Evolutionary conservation across 768 basidiomycete genomes (phyloP).

Genomic region (Gymnopilus dilepis): DNA sequence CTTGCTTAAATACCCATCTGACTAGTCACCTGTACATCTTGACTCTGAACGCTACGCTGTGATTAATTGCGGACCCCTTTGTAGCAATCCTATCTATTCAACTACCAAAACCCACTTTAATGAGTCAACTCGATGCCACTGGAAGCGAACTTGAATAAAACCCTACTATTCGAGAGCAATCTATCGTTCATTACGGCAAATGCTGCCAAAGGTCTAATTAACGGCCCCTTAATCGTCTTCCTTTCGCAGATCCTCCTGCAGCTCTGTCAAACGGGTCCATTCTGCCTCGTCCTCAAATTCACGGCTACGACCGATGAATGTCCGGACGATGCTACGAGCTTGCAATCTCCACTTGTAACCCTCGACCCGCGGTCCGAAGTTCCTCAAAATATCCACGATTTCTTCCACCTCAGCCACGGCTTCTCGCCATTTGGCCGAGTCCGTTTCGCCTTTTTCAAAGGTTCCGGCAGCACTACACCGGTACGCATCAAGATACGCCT

Average conservation of each 20-base stretch:
- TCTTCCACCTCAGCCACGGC: slow-evolving; percentile 84
- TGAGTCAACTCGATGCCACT: no score
- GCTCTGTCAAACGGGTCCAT: slow-evolving; percentile 69
- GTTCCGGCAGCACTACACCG: slow-evolving; percentile 66
- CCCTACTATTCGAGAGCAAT: neutral
- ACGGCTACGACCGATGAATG: slow-evolving; percentile 85
- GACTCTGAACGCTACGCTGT: neutral
- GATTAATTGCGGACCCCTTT: neutral
- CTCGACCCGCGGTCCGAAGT: slow-evolving; percentile 76
- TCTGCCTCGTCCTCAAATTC: slow-evolving; percentile 91
- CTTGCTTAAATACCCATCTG: neutral
- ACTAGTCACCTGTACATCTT: neutral
- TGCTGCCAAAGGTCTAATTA: slow-evolving; percentile 1
- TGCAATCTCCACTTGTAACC: slow-evolving; percentile 81
- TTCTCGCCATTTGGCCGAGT: slow-evolving; percentile 71
- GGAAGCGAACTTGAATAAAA: no score
- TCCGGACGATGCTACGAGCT: slow-evolving; percentile 84
- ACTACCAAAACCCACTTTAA: no score
- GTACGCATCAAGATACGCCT: slow-evolving; percentile 87
- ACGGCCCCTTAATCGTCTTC: slow-evolving; percentile 26
- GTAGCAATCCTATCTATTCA: neutral
- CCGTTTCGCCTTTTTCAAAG: slow-evolving; percentile 71
- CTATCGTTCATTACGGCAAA: slow-evolving; percentile 9
- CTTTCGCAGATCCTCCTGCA: slow-evolving; percentile 69
- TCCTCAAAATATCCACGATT: slow-evolving; percentile 79